Percentiles rank a stretch among this genome's conserved stretches.
These are phyloP conservation scores for Crucibulum laeve DNA, from an alignment of 768 basidiomycete genomes.

Conservation along the genomic window DNA sequence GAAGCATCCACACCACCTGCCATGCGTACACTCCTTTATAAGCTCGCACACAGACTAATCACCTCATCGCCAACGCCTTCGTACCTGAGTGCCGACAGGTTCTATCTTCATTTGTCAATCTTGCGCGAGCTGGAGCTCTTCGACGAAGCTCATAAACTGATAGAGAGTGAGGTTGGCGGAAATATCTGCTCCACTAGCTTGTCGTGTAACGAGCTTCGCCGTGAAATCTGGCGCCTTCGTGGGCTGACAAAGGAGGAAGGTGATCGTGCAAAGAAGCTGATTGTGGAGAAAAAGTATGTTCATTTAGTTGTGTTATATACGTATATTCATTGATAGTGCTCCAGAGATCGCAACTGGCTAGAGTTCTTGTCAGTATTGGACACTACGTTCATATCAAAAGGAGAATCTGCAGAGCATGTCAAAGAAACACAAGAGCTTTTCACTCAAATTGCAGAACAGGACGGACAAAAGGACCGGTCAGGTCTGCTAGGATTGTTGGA, in stretches of 20 bases:
- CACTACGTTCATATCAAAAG: conserved; percentile 47
- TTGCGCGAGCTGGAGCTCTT: conserved; percentile 63
- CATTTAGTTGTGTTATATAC: neutral
- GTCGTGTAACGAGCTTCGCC: conserved; percentile 69
- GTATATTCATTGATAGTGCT: conserved; percentile 6
- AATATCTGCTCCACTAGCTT: conserved; percentile 67
- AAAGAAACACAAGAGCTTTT: conserved; percentile 49
- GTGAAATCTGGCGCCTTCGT: conserved; percentile 61
- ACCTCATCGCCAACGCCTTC: conserved; percentile 60
- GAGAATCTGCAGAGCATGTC: conserved; percentile 32
- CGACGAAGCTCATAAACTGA: conserved; percentile 65
- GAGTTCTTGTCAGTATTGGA: conserved; percentile 77
- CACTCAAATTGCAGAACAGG: conserved; percentile 49
- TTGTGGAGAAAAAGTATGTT: conserved; percentile 55
- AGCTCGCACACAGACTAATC: conserved; percentile 74
- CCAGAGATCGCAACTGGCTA: conserved; percentile 81
- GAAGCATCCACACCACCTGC: conserved; percentile 55
- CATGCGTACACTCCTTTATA: conserved; percentile 67
- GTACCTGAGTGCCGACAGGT: conserved; percentile 66
- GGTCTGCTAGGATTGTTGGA: conserved; percentile 72
- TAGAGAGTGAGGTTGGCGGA: conserved; percentile 67
- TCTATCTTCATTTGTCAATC: conserved; percentile 71
- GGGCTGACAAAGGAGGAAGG: conserved; percentile 61
- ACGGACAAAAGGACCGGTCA: conserved; percentile 72
- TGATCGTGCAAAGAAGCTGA: conserved; percentile 51